Percentiles rank a stretch among this genome's conserved stretches.
Conservation (phyloP, 106 monocot genomes). For the Apostasia ramifera region DNA sequence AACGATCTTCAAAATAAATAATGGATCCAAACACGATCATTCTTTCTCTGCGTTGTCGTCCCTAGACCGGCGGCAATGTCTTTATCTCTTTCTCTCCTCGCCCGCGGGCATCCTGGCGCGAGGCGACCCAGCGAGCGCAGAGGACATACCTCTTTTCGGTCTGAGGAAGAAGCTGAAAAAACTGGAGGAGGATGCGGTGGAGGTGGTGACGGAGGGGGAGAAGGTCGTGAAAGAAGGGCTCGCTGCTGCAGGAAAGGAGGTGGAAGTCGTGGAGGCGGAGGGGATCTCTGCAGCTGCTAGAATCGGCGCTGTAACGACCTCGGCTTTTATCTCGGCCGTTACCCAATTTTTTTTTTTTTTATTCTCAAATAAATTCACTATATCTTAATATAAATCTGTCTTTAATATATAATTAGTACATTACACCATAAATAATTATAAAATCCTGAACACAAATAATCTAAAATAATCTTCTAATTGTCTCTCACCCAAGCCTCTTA, state of each 20-base stretch:
- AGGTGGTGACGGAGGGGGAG: constrained; percentile 33
- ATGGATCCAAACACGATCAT: too few relatives aligned
- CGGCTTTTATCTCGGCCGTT: too few relatives aligned
- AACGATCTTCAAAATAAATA: too few relatives aligned
- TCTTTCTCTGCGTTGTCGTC: too few relatives aligned
- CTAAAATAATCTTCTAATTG: too few relatives aligned
- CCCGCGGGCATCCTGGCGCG: constrained; percentile 5
- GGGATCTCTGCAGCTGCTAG: neutral
- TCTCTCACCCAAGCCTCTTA: too few relatives aligned
- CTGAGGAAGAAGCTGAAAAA: constrained; percentile 57
- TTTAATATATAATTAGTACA: too few relatives aligned
- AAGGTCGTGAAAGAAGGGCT: constrained; percentile 36
- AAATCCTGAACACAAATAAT: too few relatives aligned
- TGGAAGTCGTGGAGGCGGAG: constrained; percentile 24
- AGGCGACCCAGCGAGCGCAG: constrained; percentile 23
- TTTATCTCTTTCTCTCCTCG: constrained; percentile 29
- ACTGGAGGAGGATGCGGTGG: constrained; percentile 71
- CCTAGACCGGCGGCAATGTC: constrained; percentile 17
- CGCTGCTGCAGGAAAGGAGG: constrained; percentile 27
- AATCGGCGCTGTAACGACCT: constrained; percentile 15
- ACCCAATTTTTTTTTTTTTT: too few relatives aligned
- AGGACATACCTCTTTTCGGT: constrained; percentile 68
- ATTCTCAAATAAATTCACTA: too few relatives aligned
- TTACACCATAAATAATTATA: too few relatives aligned
- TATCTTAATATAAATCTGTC: too few relatives aligned